Evolutionary conservation across 805 yeast species (phyloP), one percentile per base, ranked within the genome.

Genomic region (Suhomyces faveliae): DNA sequence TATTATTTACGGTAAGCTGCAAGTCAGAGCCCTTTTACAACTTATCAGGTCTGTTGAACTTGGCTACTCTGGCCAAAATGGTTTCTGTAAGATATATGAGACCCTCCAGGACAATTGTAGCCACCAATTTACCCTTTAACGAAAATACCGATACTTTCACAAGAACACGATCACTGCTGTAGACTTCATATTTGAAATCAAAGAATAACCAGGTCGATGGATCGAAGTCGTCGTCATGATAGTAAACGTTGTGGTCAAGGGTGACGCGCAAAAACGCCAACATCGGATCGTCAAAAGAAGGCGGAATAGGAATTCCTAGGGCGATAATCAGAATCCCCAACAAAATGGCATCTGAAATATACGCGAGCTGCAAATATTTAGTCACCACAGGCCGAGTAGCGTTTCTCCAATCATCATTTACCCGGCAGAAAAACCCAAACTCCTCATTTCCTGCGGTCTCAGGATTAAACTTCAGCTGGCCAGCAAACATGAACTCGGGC

Each of bases 171-270:
- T 68, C 66, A 49, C 68, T 70, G 48, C 59, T 55, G 60, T 68
- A 53, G 29, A 68, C 55, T 23, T 52, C 45, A 44, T 66, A 70
- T 35, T 55, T 55, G 52, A 58, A 68, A 49, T 68, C 73, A 48
- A 68, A 42, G 46, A 62, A 70, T 54, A 70, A 43, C 69, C 70
- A 70, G 24, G 60, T 52, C 29, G 67, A 63, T 1, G 73, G 66
- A 48, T 68, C 70, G 35, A 65, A 70, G 43, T 70, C 62, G 3
- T 43, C 54, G 48, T 70, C 74, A 51, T 70, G 74, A 55, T 61
- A 63, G 49, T 52, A 65, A 6, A 70, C 57, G 3, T 67, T 43
- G 49, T 70, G 76, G 51, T 70, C 76, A 43, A 70, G 59, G 30
- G 70, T 62, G 2, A 67, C 73, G 33, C 74, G 56, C 56, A 70